Conservation (phyloP, 2,329 filamentous ascomycete genomes). For the Myriosclerotinia curreyana region DNA sequence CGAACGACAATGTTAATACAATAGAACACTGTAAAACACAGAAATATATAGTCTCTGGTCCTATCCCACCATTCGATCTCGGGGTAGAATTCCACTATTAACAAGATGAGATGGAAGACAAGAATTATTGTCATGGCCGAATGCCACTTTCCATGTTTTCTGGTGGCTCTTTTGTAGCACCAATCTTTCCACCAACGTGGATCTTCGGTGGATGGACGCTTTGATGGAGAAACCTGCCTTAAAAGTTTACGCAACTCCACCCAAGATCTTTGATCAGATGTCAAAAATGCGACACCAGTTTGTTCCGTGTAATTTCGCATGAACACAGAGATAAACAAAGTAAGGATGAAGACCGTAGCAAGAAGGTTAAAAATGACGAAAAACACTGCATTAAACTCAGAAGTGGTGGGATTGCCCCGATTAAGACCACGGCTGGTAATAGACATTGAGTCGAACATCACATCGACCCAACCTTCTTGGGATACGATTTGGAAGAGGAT, state of each 20-base stretch:
- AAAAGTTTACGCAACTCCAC: constrained; percentile 89
- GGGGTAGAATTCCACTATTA: constrained; percentile 81
- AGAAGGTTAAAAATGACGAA: constrained; percentile 96
- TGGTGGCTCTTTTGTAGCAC: constrained; percentile 92
- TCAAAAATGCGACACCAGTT: constrained; percentile 93
- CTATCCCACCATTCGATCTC: constrained; percentile 69
- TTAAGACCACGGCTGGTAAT: constrained; percentile 77
- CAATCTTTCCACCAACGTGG: constrained; percentile 80
- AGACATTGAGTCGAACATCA: constrained; percentile 79
- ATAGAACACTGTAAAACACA: constrained; percentile 78
- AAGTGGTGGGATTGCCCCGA: constrained; percentile 63
- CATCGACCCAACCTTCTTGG: constrained; percentile 95
- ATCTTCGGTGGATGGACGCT: constrained; percentile 77
- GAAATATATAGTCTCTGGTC: constrained; percentile 72
- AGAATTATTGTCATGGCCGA: constrained; percentile 74
- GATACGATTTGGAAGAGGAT: constrained; percentile 98
- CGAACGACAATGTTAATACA: constrained; percentile 79
- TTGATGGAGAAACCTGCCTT: constrained; percentile 90
- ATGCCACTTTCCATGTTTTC: constrained; percentile 93
- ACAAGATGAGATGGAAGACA: constrained; percentile 75
- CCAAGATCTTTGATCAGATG: constrained; percentile 94
- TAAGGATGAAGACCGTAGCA: constrained; percentile 93
- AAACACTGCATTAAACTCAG: constrained; percentile 83
- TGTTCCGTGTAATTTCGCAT: constrained; percentile 99
- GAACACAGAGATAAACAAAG: constrained; percentile 96